Conservation (phyloP, 495 filamentous ascomycete species). For the Penicillium daleae region DNA sequence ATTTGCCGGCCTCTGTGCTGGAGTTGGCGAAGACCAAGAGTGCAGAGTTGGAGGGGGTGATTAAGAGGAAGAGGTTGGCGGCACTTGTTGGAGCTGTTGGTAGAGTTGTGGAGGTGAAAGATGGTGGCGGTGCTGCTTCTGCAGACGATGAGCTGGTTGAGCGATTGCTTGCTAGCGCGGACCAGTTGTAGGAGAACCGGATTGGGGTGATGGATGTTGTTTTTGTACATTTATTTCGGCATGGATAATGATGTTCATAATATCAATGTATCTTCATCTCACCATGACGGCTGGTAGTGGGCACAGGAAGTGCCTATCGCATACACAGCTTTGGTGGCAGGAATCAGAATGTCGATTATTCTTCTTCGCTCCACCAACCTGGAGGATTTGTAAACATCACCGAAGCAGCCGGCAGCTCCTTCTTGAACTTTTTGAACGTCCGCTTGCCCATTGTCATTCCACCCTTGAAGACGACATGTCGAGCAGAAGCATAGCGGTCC, state of each 20-base stretch:
- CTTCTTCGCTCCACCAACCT: not conserved
- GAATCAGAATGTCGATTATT: no score
- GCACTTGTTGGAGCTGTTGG: slow-evolving; percentile 46
- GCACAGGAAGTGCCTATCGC: no score
- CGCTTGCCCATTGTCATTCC: not conserved
- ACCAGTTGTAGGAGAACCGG: slow-evolving; percentile 37
- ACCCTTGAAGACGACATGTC: not conserved
- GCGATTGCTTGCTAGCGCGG: slow-evolving; percentile 40
- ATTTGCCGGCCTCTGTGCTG: slow-evolving; percentile 73
- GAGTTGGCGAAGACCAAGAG: slow-evolving; percentile 81
- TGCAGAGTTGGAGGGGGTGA: slow-evolving; percentile 74
- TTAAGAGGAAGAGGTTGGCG: slow-evolving; percentile 60
- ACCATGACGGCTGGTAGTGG: not conserved
- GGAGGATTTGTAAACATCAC: not conserved
- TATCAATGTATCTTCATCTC: not conserved
- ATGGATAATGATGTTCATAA: not conserved
- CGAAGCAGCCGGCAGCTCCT: not conserved
- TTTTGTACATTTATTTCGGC: slow-evolving; percentile 3
- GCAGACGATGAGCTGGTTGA: slow-evolving; percentile 37
- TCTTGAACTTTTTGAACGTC: not conserved
- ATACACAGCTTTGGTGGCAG: no score
- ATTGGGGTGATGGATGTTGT: not conserved
- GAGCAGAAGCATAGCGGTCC: not conserved
- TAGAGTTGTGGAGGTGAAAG: slow-evolving; percentile 43
- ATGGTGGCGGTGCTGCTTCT: not conserved